Percentiles rank a stretch among this genome's conserved stretches.
These are phyloP conservation scores for Diplodia intermedia DNA, from an alignment of 2,329 filamentous ascomycete species.

Conservation along the genomic window DNA sequence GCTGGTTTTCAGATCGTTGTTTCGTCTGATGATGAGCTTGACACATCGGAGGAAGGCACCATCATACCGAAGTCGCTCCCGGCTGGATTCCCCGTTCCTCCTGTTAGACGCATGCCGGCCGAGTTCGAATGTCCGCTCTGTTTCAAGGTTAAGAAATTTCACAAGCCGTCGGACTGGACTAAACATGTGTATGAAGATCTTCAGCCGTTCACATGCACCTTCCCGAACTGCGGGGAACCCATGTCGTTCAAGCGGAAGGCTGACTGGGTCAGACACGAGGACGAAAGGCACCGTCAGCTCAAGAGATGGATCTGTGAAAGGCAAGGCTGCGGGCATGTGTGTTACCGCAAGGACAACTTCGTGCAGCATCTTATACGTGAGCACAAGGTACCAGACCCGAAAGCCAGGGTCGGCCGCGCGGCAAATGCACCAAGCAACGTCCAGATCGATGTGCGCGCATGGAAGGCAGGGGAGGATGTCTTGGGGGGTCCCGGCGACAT, in stretches of 20 bases:
- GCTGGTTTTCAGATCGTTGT: slow-evolving; percentile 63
- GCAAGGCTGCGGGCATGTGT: slow-evolving; percentile 79
- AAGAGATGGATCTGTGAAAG: slow-evolving; percentile 91
- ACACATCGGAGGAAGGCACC: slow-evolving; percentile 71
- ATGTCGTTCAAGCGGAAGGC: slow-evolving; percentile 96
- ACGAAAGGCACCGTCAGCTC: slow-evolving; percentile 85
- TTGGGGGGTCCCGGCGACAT: slow-evolving; percentile 4
- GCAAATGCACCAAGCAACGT: slow-evolving; percentile 37
- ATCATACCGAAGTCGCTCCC: slow-evolving; percentile 69
- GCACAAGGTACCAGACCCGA: slow-evolving; percentile 85
- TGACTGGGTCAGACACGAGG: slow-evolving; percentile 94
- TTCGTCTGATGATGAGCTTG: slow-evolving; percentile 68
- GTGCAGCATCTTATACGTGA: slow-evolving; percentile 90
- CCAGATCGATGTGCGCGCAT: background rate
- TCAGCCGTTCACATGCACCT: slow-evolving; percentile 92
- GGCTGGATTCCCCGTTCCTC: slow-evolving; percentile 79
- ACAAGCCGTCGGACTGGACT: slow-evolving; percentile 94
- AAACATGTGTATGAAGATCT: slow-evolving; percentile 96
- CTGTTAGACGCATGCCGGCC: slow-evolving; percentile 76
- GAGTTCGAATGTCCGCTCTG: slow-evolving; percentile 91
- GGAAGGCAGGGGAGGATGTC: background rate
- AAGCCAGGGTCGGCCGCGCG: slow-evolving; percentile 68
- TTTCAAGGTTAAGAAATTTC: slow-evolving; percentile 82
- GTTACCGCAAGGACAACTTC: slow-evolving; percentile 91
- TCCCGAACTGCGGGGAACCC: slow-evolving; percentile 78